Evolutionary conservation across 257 asterid genomes (phyloP), one percentile per base, ranked within the genome.

Genomic region (Fraxinus americana): DNA sequence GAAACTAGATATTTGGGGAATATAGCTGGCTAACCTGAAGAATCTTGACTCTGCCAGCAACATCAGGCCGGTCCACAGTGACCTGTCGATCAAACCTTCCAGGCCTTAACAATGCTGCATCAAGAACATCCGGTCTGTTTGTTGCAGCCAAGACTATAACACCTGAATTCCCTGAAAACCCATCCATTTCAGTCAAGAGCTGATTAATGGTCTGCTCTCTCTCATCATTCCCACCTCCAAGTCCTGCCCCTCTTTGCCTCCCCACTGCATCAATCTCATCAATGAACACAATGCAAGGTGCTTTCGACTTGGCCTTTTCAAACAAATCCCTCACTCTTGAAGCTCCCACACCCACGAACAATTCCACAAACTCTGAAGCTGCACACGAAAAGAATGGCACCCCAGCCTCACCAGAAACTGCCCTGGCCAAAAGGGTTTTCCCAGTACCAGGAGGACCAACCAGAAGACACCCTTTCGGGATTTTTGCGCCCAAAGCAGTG

Each of bases 401-500:
- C 6, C 99, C 98, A 0, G 99, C 99, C 71, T 95, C 99, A n/a
- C 99, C 99, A 0, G 99, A 87, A 79, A 95, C 98, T 0, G 99
- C 99, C 79, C 99, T 83, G 5, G 99, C 99, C 85, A 95, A 78
- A n/a, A 95, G 96, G 79, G 99, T 95, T 85, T 95, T 93, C 1
- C 99, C 99, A 0, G 99, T 95, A 5, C 98, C 98, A 0, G 99
- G 99, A 2, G 99, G 99, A 1, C 99, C 98, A 0, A 95, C 99
- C 83, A 95, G 77, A 57, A 95, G 92, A 81, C 99, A 95, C 4
- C 99, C 99, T 78, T 95, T 95, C 0, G 99, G 99, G 71, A 95
- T 95, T 76, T 95, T 95, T 0, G 99, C 99, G 38, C 99, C 99
- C 73, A 93, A 61, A 7, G 99, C 98, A 1, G 99, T 95, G 87